phyloP scores from a whole-genome alignment of 2,329 filamentous ascomycete genomes.

The Trichophaea hybrida region DNA sequence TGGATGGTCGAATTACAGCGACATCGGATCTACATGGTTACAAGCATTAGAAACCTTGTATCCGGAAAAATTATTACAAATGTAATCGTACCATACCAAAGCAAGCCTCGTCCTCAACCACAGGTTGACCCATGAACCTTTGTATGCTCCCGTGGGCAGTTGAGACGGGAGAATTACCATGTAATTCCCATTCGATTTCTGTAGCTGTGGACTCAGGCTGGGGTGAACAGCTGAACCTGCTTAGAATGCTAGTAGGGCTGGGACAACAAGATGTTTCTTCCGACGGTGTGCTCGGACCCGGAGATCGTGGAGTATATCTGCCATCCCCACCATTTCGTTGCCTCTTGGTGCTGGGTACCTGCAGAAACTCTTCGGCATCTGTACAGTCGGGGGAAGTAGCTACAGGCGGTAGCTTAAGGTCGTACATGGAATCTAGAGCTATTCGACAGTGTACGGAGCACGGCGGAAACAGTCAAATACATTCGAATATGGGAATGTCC shows the following conservation, averaged over 20 bases:
- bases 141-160: background rate
- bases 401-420: too few relatives aligned
- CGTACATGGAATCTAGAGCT: too few relatives aligned
- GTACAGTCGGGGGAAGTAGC: too few relatives aligned
- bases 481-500: too few relatives aligned
- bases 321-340: conserved; percentile 2
- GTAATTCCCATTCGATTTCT: too few relatives aligned
- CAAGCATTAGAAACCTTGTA: background rate
- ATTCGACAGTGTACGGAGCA: too few relatives aligned
- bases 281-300: background rate
- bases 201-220: too few relatives aligned
- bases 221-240: background rate
- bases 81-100: background rate
- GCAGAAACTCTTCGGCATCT: too few relatives aligned
- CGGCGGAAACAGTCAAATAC: too few relatives aligned
- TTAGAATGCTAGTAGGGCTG: background rate
- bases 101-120: background rate
- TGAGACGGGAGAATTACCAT: background rate
- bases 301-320: background rate
- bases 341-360: background rate
- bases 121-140: too few relatives aligned
- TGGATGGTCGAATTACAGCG: background rate
- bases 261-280: background rate
- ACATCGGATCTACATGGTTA: background rate
- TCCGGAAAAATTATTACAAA: background rate